These are phyloP conservation scores for Phytopythium helicoides DNA, from an alignment of 352 stramenopile species.

Conservation along the genomic window DNA sequence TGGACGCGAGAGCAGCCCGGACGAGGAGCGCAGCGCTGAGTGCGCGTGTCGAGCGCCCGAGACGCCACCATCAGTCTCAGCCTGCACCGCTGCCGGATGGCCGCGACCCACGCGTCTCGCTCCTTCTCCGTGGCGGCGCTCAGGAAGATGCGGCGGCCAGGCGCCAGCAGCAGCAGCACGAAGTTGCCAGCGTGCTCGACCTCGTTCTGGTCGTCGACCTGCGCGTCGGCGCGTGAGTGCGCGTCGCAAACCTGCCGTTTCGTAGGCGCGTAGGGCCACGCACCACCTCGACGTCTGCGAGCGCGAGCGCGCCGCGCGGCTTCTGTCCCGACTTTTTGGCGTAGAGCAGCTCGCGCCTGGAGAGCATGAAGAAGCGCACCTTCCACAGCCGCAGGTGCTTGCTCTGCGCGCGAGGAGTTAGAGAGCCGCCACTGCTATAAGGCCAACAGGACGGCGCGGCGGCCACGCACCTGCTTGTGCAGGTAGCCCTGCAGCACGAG, in stretches of 20 bases:
- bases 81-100: slow-evolving; percentile 49
- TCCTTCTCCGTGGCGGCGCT: slow-evolving; percentile 80
- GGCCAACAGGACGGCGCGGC: too few relatives aligned
- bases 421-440: not conserved
- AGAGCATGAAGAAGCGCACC: slow-evolving; percentile 84
- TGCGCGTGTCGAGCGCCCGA: slow-evolving; percentile 4
- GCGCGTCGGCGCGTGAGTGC: too few relatives aligned
- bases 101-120: slow-evolving; percentile 52
- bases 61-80: slow-evolving; percentile 8
- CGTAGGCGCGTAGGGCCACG: too few relatives aligned
- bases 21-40: slow-evolving; percentile 13
- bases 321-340: slow-evolving; percentile 84
- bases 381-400: slow-evolving; percentile 86
- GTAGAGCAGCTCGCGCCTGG: slow-evolving; percentile 74
- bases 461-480: slow-evolving; percentile 61
- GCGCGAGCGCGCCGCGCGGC: slow-evolving; percentile 32
- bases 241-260: too few relatives aligned
- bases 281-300: slow-evolving; percentile 69
- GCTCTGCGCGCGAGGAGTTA: slow-evolving; percentile 35
- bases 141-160: slow-evolving; percentile 50
- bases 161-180: slow-evolving; percentile 69
- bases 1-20: slow-evolving; percentile 31
- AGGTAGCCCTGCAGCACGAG: slow-evolving; percentile 79
- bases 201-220: slow-evolving; percentile 83
- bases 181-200: slow-evolving; percentile 74